These are phyloP conservation scores for Cystobasidium ongulense DNA, from an alignment of 768 basidiomycete genomes.

Conservation along the genomic window DNA sequence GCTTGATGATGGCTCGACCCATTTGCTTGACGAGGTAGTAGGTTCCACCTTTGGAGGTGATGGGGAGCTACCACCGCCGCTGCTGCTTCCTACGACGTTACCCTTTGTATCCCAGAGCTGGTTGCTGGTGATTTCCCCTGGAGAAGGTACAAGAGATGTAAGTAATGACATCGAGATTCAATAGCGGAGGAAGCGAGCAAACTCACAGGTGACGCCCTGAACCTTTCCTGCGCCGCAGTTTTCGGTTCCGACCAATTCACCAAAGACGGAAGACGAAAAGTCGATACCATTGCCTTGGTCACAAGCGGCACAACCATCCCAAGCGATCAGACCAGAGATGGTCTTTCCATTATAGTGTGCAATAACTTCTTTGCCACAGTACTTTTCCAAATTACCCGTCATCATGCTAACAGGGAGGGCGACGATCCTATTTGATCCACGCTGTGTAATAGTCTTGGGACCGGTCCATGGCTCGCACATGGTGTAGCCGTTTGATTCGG, in stretches of 20 bases:
- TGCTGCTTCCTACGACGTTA: background rate
- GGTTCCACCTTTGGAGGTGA: too few relatives aligned
- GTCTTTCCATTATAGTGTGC: slow-evolving; percentile 22
- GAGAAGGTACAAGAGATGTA: background rate
- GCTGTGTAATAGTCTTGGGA: slow-evolving; percentile 17
- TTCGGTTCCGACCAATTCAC: background rate
- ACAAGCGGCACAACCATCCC: slow-evolving; percentile 29
- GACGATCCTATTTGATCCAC: slow-evolving; percentile 1
- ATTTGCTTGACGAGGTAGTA: background rate
- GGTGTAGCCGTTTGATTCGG: slow-evolving; percentile 13
- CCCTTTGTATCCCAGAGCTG: background rate
- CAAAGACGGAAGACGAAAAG: background rate
- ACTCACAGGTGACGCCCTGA: background rate
- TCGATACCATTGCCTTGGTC: background rate
- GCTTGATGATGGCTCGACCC: background rate
- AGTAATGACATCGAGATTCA: background rate
- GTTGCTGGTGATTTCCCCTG: slow-evolving; percentile 5
- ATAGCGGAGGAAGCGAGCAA: background rate
- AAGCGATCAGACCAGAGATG: slow-evolving; percentile 13
- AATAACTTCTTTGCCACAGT: slow-evolving; percentile 28
- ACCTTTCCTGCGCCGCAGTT: background rate
- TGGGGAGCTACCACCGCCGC: too few relatives aligned
- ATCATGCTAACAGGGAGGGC: slow-evolving; percentile 22
- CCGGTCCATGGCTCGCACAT: slow-evolving; percentile 24
- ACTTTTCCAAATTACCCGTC: slow-evolving; percentile 10